phyloP scores from a whole-genome alignment of 176 grass and related monocot species.

The Dactylis glomerata region DNA sequence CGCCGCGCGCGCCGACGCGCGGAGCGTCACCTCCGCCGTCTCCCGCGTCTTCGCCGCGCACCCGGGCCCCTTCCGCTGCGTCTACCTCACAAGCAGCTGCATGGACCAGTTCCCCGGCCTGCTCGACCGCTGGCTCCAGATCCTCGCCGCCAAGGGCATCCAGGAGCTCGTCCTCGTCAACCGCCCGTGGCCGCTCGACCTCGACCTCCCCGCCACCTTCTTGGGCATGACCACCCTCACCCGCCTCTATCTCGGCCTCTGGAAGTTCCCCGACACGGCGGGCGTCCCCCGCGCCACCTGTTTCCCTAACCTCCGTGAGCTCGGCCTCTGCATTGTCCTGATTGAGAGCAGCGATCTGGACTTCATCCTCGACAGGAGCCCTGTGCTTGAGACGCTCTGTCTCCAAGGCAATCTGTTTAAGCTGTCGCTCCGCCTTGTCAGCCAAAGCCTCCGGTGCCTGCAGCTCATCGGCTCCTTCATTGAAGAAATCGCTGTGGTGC shows the following conservation, averaged over 20 bases:
- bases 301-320: neutral
- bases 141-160: neutral
- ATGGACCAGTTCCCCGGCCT: neutral
- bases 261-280: neutral
- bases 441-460: too few relatives aligned
- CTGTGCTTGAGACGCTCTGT: neutral
- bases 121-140: neutral
- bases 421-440: too few relatives aligned
- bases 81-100: neutral
- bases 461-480: too few relatives aligned
- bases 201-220: neutral
- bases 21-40: neutral
- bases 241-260: neutral
- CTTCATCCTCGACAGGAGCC: neutral
- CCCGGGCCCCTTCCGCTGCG: neutral
- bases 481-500: too few relatives aligned
- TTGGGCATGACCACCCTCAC: neutral
- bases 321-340: neutral
- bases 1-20: neutral
- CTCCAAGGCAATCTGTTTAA: neutral
- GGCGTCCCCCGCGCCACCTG: neutral
- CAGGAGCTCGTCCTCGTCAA: neutral
- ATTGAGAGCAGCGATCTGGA: neutral
- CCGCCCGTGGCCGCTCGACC: neutral
- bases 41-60: neutral